Percentiles rank a stretch among this genome's conserved stretches.
Conservation (phyloP, 345 rosid species). For the Durio zibethinus region DNA sequence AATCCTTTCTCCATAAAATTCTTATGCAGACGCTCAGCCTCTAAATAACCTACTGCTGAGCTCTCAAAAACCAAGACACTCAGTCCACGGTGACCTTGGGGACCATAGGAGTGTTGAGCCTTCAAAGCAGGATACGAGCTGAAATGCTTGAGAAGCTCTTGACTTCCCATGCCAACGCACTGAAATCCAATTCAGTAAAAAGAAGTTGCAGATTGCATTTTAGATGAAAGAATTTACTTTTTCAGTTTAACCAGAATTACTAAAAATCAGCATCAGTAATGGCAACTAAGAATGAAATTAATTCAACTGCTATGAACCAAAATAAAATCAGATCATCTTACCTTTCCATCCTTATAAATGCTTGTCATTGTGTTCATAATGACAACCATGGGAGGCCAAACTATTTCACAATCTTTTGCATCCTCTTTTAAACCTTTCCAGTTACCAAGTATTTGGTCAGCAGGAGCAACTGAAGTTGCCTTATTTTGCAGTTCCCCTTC, state of each 20-base stretch:
- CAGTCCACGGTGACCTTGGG: slow-evolving; percentile 10
- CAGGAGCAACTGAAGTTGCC: neutral
- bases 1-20: neutral
- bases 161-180: slow-evolving; percentile 18
- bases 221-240: neutral
- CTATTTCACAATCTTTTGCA: slow-evolving; percentile 2
- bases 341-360: neutral
- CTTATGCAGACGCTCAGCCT: slow-evolving; percentile 11
- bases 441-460: neutral
- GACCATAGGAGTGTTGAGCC: slow-evolving; percentile 14
- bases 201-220: neutral
- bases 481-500: neutral
- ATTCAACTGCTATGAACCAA: neutral
- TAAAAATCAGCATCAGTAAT: neutral
- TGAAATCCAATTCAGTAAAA: neutral
- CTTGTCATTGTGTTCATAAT: slow-evolving; percentile 15
- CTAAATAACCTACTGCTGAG: slow-evolving; percentile 11
- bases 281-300: too few relatives aligned
- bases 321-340: neutral
- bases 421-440: slow-evolving; percentile 19
- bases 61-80: slow-evolving; percentile 11
- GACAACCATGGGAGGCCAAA: slow-evolving; percentile 24
- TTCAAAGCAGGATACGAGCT: slow-evolving; percentile 11
- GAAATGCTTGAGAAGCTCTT: slow-evolving; percentile 11
- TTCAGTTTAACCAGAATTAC: neutral